Base-by-base conservation (phyloP, 2,329 filamentous ascomycete genomes). In the Clonostachys solani region DNA sequence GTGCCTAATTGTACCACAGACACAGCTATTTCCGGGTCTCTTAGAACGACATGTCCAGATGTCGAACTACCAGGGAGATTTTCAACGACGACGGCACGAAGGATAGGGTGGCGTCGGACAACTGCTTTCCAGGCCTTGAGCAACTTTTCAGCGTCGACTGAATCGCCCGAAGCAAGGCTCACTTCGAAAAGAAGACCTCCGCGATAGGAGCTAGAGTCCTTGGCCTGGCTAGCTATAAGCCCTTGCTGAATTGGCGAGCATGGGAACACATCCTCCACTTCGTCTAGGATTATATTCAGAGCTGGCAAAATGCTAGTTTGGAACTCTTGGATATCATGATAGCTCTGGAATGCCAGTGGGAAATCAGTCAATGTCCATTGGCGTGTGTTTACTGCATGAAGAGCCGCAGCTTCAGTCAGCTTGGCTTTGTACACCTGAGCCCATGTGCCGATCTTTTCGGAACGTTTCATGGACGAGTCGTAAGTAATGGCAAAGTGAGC, bases 191-290 rank as follows among this genome's bases (percentile, higher is more conserved):
- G 36, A 38, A 38, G 36, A 8, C 13, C 13, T 15, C 13, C 13
- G 7, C 16, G 36, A 16, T 38, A 38, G 2, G 13, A 38, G 36
- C 16, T 16, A 7, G 36, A 15, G 16, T 38, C 16, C 16, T 38
- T 38, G 5, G 16, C 47, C n/a, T 67, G 63, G 23, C 63, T 67
- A n/a, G 69, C 48, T 0, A 67, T 48, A 12, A 71, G 59, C 5
- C 66, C 67, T 2, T 59, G 56, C 40, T 71, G 67, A 49, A 67
- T 60, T 0, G 65, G 64, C 1, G 67, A 66, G 46, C 63, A 67
- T 1, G 67, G 67, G 17, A 65, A 70, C 1, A 68, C 58, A 16
- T 66, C 64, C 19, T 65, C 55, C 0, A 70, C 52, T 4, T 58
- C 52, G 6, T 48, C 40, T 1, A 57, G 42, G 6, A 8, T 6